Evolutionary conservation across 2,329 filamentous ascomycete genomes (phyloP).

Genomic region (Colletotrichum zoysiae): DNA sequence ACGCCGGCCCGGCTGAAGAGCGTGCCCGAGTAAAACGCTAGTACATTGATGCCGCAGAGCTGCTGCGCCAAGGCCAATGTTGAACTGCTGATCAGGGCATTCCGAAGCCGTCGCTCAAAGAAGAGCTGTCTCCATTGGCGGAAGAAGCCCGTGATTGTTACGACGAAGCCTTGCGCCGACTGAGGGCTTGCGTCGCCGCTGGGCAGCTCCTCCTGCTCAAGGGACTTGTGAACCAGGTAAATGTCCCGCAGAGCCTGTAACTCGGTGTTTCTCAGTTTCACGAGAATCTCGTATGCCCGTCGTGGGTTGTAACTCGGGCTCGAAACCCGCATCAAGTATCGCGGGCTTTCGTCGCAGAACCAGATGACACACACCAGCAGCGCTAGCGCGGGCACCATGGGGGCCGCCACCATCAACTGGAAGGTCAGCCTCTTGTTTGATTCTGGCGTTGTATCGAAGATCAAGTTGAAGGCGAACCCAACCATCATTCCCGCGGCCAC

Average conservation of each 20-base stretch:
- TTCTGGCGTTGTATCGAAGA: conserved; percentile 47
- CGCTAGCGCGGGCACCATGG: conserved; percentile 51
- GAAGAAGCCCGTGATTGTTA: conserved; percentile 47
- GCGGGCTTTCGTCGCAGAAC: conserved; percentile 56
- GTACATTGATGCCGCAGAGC: conserved; percentile 54
- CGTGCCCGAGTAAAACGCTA: conserved; percentile 58
- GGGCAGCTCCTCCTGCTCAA: conserved; percentile 46
- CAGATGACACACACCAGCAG: conserved; percentile 50
- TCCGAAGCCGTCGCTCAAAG: conserved; percentile 47
- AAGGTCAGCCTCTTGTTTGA: conserved; percentile 38
- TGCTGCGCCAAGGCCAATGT: conserved; percentile 51
- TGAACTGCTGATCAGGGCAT: conserved; percentile 49
- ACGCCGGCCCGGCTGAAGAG: conserved; percentile 46
- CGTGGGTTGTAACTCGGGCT: conserved; percentile 52
- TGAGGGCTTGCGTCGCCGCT: background rate
- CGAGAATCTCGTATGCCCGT: conserved; percentile 51
- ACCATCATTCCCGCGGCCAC: conserved; percentile 55
- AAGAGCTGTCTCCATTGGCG: conserved; percentile 49
- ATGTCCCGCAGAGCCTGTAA: conserved; percentile 57
- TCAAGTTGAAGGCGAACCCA: conserved; percentile 53
- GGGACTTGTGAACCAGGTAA: conserved; percentile 53
- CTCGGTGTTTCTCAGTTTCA: conserved; percentile 55
- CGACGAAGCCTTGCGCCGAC: conserved; percentile 5
- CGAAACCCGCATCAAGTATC: conserved; percentile 54
- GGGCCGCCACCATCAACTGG: conserved; percentile 52